Percentiles rank a stretch among this genome's conserved stretches.
Conservation (phyloP, 2,329 filamentous ascomycete genomes). For the Triangularia setosa region DNA sequence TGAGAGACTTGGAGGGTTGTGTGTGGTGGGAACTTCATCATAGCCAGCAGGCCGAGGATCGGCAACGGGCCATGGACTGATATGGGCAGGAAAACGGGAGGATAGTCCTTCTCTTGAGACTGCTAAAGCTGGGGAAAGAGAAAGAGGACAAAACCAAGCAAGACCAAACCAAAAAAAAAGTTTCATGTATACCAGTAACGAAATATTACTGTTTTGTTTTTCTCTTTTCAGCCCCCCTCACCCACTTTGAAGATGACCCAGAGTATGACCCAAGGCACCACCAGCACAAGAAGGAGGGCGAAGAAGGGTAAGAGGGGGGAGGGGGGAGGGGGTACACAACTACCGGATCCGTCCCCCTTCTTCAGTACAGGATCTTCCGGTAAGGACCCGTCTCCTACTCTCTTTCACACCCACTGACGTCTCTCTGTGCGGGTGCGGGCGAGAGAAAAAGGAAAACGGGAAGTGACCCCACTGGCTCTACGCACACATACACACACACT, state of each 20-base stretch:
- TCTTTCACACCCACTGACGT: not conserved
- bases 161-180: not conserved
- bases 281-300: too few relatives aligned
- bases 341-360: not conserved
- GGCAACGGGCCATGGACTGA: not conserved
- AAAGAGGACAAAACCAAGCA: not conserved
- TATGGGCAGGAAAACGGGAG: too few relatives aligned
- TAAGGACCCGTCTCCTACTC: not conserved
- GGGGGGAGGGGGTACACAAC: not conserved
- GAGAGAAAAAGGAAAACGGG: not conserved
- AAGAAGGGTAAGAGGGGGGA: not conserved
- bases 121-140: not conserved
- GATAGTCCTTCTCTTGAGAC: not conserved
- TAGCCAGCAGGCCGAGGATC: not conserved
- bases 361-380: not conserved
- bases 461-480: too few relatives aligned
- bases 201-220: not conserved
- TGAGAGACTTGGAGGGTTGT: not conserved
- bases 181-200: not conserved
- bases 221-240: not conserved
- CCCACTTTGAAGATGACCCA: not conserved
- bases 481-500: not conserved
- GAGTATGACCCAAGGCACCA: too few relatives aligned
- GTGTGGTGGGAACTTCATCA: not conserved
- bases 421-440: conserved; percentile 3